phyloP scores from a whole-genome alignment of 306 rosid genomes.

The Gynostemma pentaphyllum region DNA sequence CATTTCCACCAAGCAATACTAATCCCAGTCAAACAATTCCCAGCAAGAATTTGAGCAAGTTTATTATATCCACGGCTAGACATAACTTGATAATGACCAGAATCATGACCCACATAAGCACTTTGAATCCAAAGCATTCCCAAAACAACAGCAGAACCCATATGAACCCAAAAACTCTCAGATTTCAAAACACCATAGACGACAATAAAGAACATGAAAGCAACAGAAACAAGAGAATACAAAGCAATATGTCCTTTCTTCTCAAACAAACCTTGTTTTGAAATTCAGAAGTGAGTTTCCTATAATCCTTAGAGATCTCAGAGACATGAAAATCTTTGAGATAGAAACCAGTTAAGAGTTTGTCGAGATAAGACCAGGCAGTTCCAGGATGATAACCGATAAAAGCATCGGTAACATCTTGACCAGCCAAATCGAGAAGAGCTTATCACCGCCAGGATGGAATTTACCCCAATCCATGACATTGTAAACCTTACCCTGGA shows the following conservation, averaged over 20 bases:
- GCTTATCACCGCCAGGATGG: constrained; percentile 24
- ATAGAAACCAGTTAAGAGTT: constrained; percentile 18
- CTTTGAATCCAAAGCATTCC: constrained; percentile 24
- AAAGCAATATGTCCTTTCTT: constrained; percentile 25
- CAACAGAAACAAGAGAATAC: constrained; percentile 7
- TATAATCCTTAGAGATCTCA: constrained; percentile 23
- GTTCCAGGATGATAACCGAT: constrained; percentile 25
- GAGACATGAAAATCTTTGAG: constrained; percentile 19
- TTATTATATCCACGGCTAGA: constrained; percentile 12
- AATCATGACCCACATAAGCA: constrained; percentile 31
- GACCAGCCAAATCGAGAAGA: constrained; percentile 14
- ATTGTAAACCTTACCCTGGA: constrained; percentile 24
- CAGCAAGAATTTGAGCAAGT: constrained; percentile 20
- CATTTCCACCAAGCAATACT: constrained; percentile 44
- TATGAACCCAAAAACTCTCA: constrained; percentile 25
- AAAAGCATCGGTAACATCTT: constrained; percentile 30
- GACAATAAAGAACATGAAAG: constrained; percentile 5
- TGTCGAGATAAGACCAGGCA: constrained; percentile 22
- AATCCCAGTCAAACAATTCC: constrained; percentile 29
- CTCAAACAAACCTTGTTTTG: constrained; percentile 25
- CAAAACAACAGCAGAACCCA: constrained; percentile 16
- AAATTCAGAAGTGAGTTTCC: constrained; percentile 11
- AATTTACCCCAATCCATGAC: constrained; percentile 25
- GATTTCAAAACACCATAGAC: constrained; percentile 25
- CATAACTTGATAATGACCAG: constrained; percentile 26